Evolutionary conservation across 2,329 filamentous ascomycete species (phyloP).

Genomic region (Fusarium algeriense): DNA sequence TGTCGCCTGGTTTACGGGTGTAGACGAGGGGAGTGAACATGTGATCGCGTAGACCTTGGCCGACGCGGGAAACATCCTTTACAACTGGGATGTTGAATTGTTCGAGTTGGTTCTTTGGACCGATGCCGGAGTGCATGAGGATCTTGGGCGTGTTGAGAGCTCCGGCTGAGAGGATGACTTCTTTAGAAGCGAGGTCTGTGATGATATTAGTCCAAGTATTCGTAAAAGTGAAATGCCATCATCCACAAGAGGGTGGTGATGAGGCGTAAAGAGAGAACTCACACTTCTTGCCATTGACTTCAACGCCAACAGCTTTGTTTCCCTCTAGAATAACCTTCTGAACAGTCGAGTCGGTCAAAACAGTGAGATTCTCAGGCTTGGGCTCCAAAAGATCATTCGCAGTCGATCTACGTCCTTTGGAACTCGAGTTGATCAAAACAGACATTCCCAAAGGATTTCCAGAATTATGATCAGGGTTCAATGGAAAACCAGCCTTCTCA

Average conservation of each 20-base stretch:
- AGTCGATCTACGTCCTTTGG: conserved; percentile 62
- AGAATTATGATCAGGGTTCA: conserved; percentile 68
- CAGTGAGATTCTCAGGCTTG: conserved; percentile 58
- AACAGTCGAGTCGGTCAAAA: conserved; percentile 34
- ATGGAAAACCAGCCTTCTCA: conserved; percentile 60
- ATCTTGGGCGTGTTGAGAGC: conserved; percentile 57
- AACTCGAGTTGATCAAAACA: conserved; percentile 62
- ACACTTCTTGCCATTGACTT: conserved; percentile 36
- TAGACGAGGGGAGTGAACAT: conserved; percentile 55
- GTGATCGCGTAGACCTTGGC: conserved; percentile 57
- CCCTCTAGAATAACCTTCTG: conserved; percentile 37
- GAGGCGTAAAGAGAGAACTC: not conserved
- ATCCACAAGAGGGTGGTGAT: accelerated
- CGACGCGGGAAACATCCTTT: conserved; percentile 53
- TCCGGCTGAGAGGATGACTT: conserved; percentile 60
- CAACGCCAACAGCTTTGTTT: conserved; percentile 34
- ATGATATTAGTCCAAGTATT: not conserved
- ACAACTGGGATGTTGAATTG: conserved; percentile 38
- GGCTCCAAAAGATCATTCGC: conserved; percentile 62
- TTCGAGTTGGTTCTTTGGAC: conserved; percentile 26
- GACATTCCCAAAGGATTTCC: conserved; percentile 70
- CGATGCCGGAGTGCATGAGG: conserved; percentile 53
- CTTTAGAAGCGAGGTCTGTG: conserved; percentile 52
- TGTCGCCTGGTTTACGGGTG: conserved; percentile 55
- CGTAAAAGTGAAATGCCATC: too few species aligned